Evolutionary conservation across 1,284 basidiomycete species (phyloP).

Genomic region (Leccinum griseonigrum): DNA sequence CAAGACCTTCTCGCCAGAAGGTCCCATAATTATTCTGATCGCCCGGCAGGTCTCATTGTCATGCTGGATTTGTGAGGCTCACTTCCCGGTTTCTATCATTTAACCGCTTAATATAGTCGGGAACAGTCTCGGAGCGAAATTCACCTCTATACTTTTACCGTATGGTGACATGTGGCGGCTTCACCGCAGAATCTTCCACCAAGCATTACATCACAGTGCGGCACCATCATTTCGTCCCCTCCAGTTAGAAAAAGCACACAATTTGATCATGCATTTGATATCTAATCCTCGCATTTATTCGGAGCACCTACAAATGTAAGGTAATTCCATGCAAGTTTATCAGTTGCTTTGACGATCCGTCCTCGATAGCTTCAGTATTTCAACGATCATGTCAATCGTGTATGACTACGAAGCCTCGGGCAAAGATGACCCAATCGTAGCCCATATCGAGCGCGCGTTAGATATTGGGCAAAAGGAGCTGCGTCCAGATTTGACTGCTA

Average conservation of each 20-base stretch:
- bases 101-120: not conserved
- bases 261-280: slow-evolving; percentile 16
- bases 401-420: slow-evolving; percentile 20
- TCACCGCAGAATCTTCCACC: slow-evolving; percentile 29
- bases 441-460: slow-evolving; percentile 10
- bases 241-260: slow-evolving; percentile 23
- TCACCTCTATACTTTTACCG: slow-evolving; percentile 21
- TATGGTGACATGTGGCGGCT: slow-evolving; percentile 29
- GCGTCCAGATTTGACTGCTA: slow-evolving; percentile 19
- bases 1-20: slow-evolving; percentile 21
- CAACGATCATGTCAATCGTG: slow-evolving; percentile 24
- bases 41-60: slow-evolving; percentile 14
- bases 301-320: slow-evolving; percentile 22
- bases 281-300: slow-evolving; percentile 3
- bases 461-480: slow-evolving; percentile 13
- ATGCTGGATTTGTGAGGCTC: slow-evolving; percentile 20
- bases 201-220: slow-evolving; percentile 21
- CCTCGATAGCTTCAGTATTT: slow-evolving; percentile 17
- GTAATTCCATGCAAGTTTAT: not conserved
- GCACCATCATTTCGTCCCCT: slow-evolving; percentile 19
- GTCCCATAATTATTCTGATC: slow-evolving; percentile 25
- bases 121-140: slow-evolving; percentile 19
- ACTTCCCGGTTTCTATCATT: not conserved
- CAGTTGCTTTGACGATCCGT: not conserved
- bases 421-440: slow-evolving; percentile 22